phyloP scores from a whole-genome alignment of 2,329 filamentous ascomycete genomes.

The Bipolaris sorokiniana region DNA sequence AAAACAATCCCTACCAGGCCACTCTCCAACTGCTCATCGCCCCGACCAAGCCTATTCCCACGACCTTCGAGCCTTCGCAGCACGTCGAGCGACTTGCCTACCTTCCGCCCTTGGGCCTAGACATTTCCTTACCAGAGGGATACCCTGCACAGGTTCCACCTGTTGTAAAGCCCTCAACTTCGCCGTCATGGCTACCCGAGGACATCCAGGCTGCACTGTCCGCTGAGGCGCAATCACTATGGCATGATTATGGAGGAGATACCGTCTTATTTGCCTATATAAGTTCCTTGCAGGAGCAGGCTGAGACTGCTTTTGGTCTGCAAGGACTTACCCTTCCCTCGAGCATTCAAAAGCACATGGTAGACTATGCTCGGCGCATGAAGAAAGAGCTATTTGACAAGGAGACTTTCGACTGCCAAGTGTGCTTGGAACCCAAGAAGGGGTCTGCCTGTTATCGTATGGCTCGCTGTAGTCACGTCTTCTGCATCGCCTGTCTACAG shows the following conservation, averaged over 20 bases:
- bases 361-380: slow-evolving; percentile 79
- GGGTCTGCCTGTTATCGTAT: slow-evolving; percentile 81
- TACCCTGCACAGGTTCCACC: slow-evolving; percentile 64
- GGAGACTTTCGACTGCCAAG: slow-evolving; percentile 84
- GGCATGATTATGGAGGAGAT: slow-evolving; percentile 65
- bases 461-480: slow-evolving; percentile 85
- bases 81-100: slow-evolving; percentile 59
- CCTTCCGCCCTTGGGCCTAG: slow-evolving; percentile 62
- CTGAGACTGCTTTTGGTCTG: slow-evolving; percentile 62
- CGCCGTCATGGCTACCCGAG: slow-evolving; percentile 60
- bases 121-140: slow-evolving; percentile 59
- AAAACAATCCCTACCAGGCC: slow-evolving; percentile 52
- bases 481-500: slow-evolving; percentile 84
- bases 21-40: slow-evolving; percentile 63
- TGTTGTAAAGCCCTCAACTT: slow-evolving; percentile 55
- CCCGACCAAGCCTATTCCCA: slow-evolving; percentile 58
- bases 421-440: slow-evolving; percentile 93
- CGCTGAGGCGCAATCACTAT: slow-evolving; percentile 57
- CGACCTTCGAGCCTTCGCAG: slow-evolving; percentile 35
- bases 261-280: slow-evolving; percentile 66
- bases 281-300: slow-evolving; percentile 64
- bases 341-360: slow-evolving; percentile 68
- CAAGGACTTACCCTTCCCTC: slow-evolving; percentile 56
- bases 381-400: slow-evolving; percentile 78
- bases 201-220: slow-evolving; percentile 54